Evolutionary conservation across 768 basidiomycete species (phyloP), one percentile per base, ranked within the genome.

Genomic region (Gelatoporia subvermispora): DNA sequence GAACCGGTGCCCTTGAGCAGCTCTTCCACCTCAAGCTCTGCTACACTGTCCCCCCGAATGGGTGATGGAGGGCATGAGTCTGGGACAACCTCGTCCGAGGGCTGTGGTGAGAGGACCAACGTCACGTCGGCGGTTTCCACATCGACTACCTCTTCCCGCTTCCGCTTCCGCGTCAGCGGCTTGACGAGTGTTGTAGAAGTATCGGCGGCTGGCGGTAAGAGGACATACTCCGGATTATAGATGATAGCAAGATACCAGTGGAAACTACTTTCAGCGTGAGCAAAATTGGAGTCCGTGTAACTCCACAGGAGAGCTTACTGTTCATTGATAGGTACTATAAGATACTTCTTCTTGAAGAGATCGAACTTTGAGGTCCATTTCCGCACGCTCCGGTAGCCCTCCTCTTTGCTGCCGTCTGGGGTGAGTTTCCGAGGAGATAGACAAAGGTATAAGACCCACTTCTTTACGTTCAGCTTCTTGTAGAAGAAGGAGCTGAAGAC

Each of bases 161-260:
- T 64, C 20, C 63, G 58, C 28, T 63, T 65, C 22, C 61, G 56
- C 3, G 63, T 63, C 45, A 55, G 43, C 9, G 52, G 60, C 8
- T 35, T 52, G 10, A 23, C 13, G 8, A n/a, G 25, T 17, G 28
- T 8, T 8, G 10, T 13, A 28, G 13, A 35, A 21, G 23, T 35
- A 41, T 34, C 25, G 9, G 52, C 39, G 2, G 75, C 71, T n/a
- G 75, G 70, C 11, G 82, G 72, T 31, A 75, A 65, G 61, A 87
- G 67, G 7, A 77, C 68, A 41, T 72, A 65, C 45, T 79, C 81
- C 0, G 96, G 95, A 50, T 86, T 82, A 64, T 82, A 86, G 55
- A 99, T 95, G 52, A 98, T 82, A 15, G 91, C 94, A 35, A 98
- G 79, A 66, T 96, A 98, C 96, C 96, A 98, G 68, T 99, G 96